Evolutionary conservation across 2,329 filamentous ascomycete species (phyloP).

Genomic region (Fusarium fujikuroi): DNA sequence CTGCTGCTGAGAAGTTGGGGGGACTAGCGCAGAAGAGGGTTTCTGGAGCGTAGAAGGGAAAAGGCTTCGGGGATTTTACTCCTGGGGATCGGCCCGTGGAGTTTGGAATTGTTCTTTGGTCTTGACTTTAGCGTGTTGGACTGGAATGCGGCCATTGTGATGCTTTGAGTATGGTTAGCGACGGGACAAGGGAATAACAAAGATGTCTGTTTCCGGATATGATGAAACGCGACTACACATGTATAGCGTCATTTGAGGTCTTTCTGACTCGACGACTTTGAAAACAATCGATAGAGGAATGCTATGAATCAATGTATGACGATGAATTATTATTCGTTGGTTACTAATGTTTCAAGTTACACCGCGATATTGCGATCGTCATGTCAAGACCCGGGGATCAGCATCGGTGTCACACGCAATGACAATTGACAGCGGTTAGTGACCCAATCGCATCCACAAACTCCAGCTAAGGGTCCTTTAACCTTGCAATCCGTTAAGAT

Average conservation of each 20-base stretch:
- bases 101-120: not conserved
- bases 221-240: not conserved
- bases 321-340: not conserved
- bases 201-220: not conserved
- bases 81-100: not conserved
- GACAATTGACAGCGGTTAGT: not conserved
- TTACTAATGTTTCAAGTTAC: not conserved
- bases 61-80: not conserved
- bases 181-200: not conserved
- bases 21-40: conserved; percentile 50
- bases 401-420: not conserved
- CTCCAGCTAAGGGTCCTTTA: not conserved
- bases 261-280: not conserved
- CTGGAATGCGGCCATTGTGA: conserved; percentile 3
- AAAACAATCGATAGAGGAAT: not conserved
- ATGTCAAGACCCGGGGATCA: not conserved
- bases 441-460: not conserved
- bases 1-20: conserved; percentile 53
- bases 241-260: not conserved
- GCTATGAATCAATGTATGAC: not conserved
- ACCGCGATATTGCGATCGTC: not conserved
- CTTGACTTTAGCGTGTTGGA: conserved; percentile 3
- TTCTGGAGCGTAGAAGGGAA: not conserved
- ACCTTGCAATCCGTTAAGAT: not conserved
- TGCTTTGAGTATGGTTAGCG: not conserved